Percentiles rank a stretch among this genome's conserved stretches.
phyloP scores from a whole-genome alignment of 768 basidiomycete species.

The Epithele typhae region DNA sequence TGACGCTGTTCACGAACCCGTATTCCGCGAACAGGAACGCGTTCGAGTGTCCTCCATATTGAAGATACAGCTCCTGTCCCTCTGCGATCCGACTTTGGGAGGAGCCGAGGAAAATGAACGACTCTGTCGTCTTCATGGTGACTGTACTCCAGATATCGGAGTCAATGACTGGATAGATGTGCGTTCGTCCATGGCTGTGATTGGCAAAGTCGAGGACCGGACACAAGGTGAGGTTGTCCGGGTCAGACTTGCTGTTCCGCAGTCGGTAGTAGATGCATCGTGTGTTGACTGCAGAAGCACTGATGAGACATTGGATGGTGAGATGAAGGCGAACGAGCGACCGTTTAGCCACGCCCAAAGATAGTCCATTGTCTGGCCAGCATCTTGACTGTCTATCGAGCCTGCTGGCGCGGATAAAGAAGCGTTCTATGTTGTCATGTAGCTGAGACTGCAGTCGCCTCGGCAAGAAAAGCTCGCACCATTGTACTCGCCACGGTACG shows the following conservation, averaged over 20 bases:
- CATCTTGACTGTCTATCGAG: background rate
- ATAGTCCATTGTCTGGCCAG: constrained; percentile 33
- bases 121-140: constrained; percentile 11
- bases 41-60: constrained; percentile 80
- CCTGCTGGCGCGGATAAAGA: too few relatives aligned
- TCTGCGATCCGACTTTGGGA: constrained; percentile 33
- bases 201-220: constrained; percentile 93
- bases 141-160: constrained; percentile 32
- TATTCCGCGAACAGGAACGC: constrained; percentile 82
- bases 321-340: constrained; percentile 23
- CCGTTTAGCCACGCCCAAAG: constrained; percentile 95
- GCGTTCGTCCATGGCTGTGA: constrained; percentile 44
- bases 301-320: constrained; percentile 1
- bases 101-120: constrained; percentile 41
- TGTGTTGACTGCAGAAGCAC: constrained; percentile 68
- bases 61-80: constrained; percentile 69
- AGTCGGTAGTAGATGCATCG: constrained; percentile 78
- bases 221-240: constrained; percentile 81
- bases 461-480: constrained; percentile 35
- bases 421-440: too few relatives aligned
- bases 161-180: constrained; percentile 38
- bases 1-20: constrained; percentile 63
- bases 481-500: constrained; percentile 41
- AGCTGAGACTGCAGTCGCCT: background rate
- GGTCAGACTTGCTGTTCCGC: constrained; percentile 41